These are phyloP conservation scores for Plasmodium gonderi DNA, from an alignment of 169 alveolate species.

Conservation along the genomic window DNA sequence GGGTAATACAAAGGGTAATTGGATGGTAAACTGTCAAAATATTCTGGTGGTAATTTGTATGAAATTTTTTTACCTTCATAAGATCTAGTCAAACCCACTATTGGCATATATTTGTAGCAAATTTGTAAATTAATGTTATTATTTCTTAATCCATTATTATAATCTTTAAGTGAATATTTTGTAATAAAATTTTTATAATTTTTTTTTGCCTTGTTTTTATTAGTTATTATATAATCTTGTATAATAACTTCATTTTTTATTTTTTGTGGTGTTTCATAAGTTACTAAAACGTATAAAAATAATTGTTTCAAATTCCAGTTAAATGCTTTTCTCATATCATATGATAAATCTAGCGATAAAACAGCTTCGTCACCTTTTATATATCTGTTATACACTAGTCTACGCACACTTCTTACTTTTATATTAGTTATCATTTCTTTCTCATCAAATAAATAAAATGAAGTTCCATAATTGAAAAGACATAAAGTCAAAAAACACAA, in stretches of 20 bases:
- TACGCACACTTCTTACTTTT: conserved; percentile 41
- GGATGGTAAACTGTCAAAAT: conserved; percentile 51
- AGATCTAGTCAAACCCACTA: conserved; percentile 47
- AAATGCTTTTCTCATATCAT: conserved; percentile 74
- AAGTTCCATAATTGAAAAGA: conserved; percentile 55
- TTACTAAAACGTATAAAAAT: conserved; percentile 68
- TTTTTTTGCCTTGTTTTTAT: conserved; percentile 14
- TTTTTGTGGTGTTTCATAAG: conserved; percentile 64
- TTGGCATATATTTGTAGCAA: conserved; percentile 74
- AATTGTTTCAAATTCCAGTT: conserved; percentile 70
- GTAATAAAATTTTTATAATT: conserved; percentile 31
- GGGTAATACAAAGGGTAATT: conserved; percentile 62
- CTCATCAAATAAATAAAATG: conserved; percentile 70
- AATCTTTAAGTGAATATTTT: conserved; percentile 71
- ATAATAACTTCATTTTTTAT: conserved; percentile 47
- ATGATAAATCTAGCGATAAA: conserved; percentile 51
- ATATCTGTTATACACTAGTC: conserved; percentile 53
- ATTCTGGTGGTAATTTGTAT: conserved; percentile 42
- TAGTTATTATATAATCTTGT: conserved; percentile 47
- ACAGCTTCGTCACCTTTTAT: conserved; percentile 73
- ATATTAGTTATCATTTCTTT: conserved; percentile 30
- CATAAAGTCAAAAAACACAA: conserved; percentile 40
- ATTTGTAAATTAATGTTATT: conserved; percentile 44
- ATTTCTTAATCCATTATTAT: conserved; percentile 69
- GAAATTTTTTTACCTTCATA: conserved; percentile 56